Evolutionary conservation across 768 basidiomycete genomes (phyloP), one percentile per base, ranked within the genome.

Genomic region (Podaxis pistillaris): DNA sequence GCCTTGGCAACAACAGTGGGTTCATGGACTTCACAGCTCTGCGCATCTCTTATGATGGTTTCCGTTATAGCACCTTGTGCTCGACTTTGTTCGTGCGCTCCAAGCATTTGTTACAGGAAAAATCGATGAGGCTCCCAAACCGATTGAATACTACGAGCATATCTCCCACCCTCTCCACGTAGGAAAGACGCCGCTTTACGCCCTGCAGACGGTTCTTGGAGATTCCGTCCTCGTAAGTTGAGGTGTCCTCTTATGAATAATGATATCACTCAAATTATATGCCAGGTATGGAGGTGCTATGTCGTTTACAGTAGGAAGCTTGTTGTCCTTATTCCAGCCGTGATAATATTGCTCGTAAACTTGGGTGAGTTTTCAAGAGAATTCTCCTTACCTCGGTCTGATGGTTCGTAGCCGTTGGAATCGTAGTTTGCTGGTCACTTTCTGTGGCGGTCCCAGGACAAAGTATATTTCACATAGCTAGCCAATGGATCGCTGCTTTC

Each of bases 201-300:
- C 50, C n/a, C 4, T 60, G 3, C 47, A 51, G 28, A 60, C 58
- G 2, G 30, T 60, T 13, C 28, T 60, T 8, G 58, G 58, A 28
- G 58, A 60, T 50, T 46, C 36, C 13, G 58, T 60, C 9, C 47
- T 60, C 17, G 58, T 60, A 15, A 38, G 58, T 38, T 28, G 19
- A 26, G 3, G 40, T 19, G 4, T 15, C 15, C 11, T 9, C 15
- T 15, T 47, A 28, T 17, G 15, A 51, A 30, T 22, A n/a, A 17
- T 38, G 13, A 8, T 6, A 24, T 24, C 49, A 60, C 17, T 37
- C 15, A 51, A 3, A 19, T 11, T 13, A 36, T 37, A 28, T 19
- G n/a, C 2, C 6, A 60, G 58, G 47, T 60, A 1, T 60, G 58
- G 58, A 37, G 58, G 13, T 60, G 58, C 37, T 60, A 60, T 12